Percentiles rank a stretch among this genome's conserved stretches.
These are phyloP conservation scores for Lodderomyces metapsilosis DNA, from an alignment of 1,139 yeast species.

Conservation along the genomic window DNA sequence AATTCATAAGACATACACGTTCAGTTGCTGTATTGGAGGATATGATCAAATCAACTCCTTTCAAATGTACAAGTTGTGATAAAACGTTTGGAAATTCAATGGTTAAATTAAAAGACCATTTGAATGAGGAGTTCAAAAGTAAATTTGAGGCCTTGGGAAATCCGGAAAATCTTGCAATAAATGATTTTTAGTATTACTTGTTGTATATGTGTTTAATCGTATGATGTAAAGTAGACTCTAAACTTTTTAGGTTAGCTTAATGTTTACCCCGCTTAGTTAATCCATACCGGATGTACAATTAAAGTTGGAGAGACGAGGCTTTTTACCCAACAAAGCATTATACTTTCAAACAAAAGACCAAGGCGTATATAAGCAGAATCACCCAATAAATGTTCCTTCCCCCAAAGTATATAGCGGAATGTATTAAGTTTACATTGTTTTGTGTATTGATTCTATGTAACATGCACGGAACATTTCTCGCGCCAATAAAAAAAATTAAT, in stretches of 20 bases:
- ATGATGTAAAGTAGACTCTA: no score
- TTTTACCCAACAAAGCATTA: not conserved
- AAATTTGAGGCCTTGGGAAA: constrained; percentile 13
- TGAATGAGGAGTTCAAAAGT: constrained; percentile 39
- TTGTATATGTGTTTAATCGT: not conserved
- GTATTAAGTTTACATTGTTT: not conserved
- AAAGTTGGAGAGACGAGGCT: no score
- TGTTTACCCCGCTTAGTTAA: no score
- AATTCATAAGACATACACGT: constrained; percentile 10
- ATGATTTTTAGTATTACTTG: not conserved
- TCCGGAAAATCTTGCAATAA: constrained; percentile 2
- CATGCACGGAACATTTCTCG: constrained; percentile 1
- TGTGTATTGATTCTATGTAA: not conserved
- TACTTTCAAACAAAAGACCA: not conserved
- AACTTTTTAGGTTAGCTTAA: no score
- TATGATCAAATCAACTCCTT: constrained; percentile 34
- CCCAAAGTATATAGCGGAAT: no score
- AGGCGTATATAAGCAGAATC: not conserved
- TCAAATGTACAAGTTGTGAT: constrained; percentile 52
- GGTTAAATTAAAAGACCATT: constrained; percentile 47
- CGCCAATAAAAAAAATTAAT: not conserved
- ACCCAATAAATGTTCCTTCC: no score
- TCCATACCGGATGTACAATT: no score
- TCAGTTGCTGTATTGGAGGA: constrained; percentile 22
- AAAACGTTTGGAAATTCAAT: constrained; percentile 47